A percentile compares a stretch with the other conserved stretches of the same genome.
Evolutionary conservation across 352 stramenopile genomes (phyloP).

Genomic region (Phytophthora boehmeriae): DNA sequence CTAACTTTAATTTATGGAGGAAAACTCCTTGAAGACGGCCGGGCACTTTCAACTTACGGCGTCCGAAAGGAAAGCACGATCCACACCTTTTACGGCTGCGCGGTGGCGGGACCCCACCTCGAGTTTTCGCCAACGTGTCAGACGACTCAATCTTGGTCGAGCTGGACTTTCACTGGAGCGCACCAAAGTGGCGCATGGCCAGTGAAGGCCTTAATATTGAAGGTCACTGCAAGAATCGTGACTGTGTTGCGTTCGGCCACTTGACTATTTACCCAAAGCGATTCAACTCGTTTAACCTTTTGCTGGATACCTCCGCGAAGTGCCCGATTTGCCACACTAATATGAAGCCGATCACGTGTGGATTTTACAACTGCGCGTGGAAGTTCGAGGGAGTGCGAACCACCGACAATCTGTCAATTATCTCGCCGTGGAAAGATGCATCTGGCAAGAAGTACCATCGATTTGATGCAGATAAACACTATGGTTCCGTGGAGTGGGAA

Average conservation of each 20-base stretch:
- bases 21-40: slow-evolving; percentile 8
- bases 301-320: background rate
- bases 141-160: slow-evolving; percentile 8
- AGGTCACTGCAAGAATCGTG: slow-evolving; percentile 17
- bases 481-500: slow-evolving; percentile 19
- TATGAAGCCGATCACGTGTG: slow-evolving; percentile 27
- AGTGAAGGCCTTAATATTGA: slow-evolving; percentile 34
- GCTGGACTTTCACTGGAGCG: background rate
- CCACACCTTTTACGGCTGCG: slow-evolving; percentile 3
- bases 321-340: slow-evolving; percentile 22
- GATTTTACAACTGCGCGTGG: slow-evolving; percentile 41
- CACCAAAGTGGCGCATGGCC: slow-evolving; percentile 13
- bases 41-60: slow-evolving; percentile 8
- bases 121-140: slow-evolving; percentile 10
- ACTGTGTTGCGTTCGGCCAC: slow-evolving; percentile 17
- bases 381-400: slow-evolving; percentile 33
- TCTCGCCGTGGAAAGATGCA: slow-evolving; percentile 23
- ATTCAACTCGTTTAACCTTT: slow-evolving; percentile 28
- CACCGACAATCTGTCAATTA: slow-evolving; percentile 10
- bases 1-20: slow-evolving; percentile 16
- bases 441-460: slow-evolving; percentile 21
- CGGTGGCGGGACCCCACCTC: background rate
- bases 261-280: slow-evolving; percentile 20
- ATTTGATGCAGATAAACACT: slow-evolving; percentile 19
- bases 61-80: slow-evolving; percentile 3